phyloP scores from a whole-genome alignment of 2,329 filamentous ascomycete species.

The Paradendryphiella salina region DNA sequence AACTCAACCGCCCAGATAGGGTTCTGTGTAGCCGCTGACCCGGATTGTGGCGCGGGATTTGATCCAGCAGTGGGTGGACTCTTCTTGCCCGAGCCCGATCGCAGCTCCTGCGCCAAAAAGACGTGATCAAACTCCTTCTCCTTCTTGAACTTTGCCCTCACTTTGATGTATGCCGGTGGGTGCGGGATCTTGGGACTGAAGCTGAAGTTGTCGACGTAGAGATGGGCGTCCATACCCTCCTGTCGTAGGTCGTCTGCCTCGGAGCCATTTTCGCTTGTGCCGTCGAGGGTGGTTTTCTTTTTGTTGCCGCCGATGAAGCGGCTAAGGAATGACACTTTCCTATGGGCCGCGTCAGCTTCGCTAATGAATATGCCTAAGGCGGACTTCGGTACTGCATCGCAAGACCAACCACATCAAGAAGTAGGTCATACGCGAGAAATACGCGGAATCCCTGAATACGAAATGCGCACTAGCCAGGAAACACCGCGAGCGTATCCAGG shows the following conservation, averaged over 20 bases:
- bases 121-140: conserved; percentile 79
- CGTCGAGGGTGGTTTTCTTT: conserved; percentile 64
- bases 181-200: conserved; percentile 87
- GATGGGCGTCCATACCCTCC: conserved; percentile 79
- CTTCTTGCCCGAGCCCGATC: conserved; percentile 53
- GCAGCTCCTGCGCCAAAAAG: conserved; percentile 91
- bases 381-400: conserved; percentile 38
- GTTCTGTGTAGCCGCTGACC: conserved; percentile 51
- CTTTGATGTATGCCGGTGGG: conserved; percentile 87
- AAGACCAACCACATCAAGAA: conserved; percentile 10
- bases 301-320: conserved; percentile 75
- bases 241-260: conserved; percentile 69
- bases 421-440: background rate
- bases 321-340: conserved; percentile 89
- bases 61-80: conserved; percentile 28
- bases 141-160: conserved; percentile 79
- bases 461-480: conserved; percentile 2
- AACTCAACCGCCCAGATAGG: conserved; percentile 94
- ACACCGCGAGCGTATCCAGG: background rate
- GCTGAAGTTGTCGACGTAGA: conserved; percentile 73
- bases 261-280: conserved; percentile 65
- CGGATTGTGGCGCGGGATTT: conserved; percentile 39
- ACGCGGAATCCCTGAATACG: conserved; percentile 1
- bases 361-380: conserved; percentile 22
- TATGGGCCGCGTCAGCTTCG: conserved; percentile 46